A percentile compares a stretch with the other conserved stretches of the same genome.
Conservation (phyloP, 2,329 filamentous ascomycete genomes). For the Alternaria triticina region DNA sequence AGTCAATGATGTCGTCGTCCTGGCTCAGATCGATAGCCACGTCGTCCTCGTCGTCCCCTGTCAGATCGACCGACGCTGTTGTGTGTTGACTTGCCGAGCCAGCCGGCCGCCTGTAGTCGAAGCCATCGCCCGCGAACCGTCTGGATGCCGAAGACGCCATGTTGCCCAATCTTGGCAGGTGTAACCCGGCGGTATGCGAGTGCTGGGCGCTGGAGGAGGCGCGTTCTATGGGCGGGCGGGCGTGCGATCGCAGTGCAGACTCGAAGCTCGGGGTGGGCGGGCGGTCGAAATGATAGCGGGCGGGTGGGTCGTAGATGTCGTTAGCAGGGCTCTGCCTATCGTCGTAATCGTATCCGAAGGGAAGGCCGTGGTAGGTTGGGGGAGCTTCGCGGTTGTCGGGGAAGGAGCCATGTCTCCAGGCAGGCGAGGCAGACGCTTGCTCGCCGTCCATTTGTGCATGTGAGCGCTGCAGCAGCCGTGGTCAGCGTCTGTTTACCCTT, state of each 20-base stretch:
- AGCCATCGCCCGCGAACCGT: conserved; percentile 59
- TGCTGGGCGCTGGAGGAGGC: conserved; percentile 4
- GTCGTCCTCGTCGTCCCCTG: conserved; percentile 25
- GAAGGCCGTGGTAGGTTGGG: conserved; percentile 1
- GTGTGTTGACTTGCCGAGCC: conserved; percentile 37
- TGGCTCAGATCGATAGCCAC: conserved; percentile 19
- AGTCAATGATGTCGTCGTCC: conserved; percentile 34
- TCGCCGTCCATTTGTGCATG: conserved; percentile 43
- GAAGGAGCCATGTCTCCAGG: conserved; percentile 24
- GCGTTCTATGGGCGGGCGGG: conserved; percentile 1
- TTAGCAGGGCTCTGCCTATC: neutral
- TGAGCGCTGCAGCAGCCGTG: conserved; percentile 35
- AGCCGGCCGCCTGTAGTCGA: conserved; percentile 61
- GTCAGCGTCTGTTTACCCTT: conserved; percentile 18
- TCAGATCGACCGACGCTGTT: conserved; percentile 49
- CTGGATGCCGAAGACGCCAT: conserved; percentile 39
- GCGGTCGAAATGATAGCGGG: conserved; percentile 3
- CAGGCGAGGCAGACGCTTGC: conserved; percentile 34
- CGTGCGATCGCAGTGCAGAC: conserved; percentile 1
- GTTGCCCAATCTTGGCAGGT: conserved; percentile 27
- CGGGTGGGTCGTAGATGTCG: neutral
- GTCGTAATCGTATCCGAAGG: conserved; percentile 1
- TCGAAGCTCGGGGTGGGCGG: neutral
- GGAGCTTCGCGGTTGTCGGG: conserved; percentile 4
- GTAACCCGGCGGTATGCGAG: conserved; percentile 13